Evolutionary conservation across 2,329 filamentous ascomycete genomes (phyloP).

Genomic region (Trichoderma sp.): DNA sequence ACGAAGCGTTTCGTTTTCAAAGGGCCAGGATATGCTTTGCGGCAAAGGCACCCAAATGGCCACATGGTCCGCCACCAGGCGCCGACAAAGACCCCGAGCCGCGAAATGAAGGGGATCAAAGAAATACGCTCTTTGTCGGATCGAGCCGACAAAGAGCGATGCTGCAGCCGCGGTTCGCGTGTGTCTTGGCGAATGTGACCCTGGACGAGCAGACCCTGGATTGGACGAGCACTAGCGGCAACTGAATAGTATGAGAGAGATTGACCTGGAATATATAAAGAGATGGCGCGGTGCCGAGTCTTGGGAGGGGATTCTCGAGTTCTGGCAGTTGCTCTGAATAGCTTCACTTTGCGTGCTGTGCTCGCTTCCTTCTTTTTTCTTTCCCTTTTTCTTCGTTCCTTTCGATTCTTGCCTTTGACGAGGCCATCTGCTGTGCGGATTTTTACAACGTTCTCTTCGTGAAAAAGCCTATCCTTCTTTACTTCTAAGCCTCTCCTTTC

Average conservation of each 20-base stretch:
- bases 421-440: conserved; percentile 24
- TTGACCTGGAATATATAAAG: background rate
- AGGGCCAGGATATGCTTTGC: background rate
- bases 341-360: conserved; percentile 22
- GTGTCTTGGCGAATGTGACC: background rate
- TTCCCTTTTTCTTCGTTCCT: conserved; percentile 8
- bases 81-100: background rate
- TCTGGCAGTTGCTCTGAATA: conserved; percentile 11
- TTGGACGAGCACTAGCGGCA: background rate
- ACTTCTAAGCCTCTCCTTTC: background rate
- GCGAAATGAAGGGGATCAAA: conserved; percentile 14
- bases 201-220: background rate
- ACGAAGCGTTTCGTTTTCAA: background rate
- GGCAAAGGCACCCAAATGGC: background rate
- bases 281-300: background rate
- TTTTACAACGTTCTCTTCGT: conserved; percentile 20
- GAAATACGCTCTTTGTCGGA: background rate
- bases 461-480: background rate
- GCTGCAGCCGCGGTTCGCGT: background rate
- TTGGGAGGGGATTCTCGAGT: background rate
- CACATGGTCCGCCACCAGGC: background rate
- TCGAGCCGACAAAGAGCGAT: background rate
- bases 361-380: conserved; percentile 15
- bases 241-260: background rate
- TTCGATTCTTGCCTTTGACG: conserved; percentile 22